Percentiles rank a stretch among this genome's conserved stretches.
phyloP scores from a whole-genome alignment of 768 basidiomycete species.

The Rhodotorula babjevae region DNA sequence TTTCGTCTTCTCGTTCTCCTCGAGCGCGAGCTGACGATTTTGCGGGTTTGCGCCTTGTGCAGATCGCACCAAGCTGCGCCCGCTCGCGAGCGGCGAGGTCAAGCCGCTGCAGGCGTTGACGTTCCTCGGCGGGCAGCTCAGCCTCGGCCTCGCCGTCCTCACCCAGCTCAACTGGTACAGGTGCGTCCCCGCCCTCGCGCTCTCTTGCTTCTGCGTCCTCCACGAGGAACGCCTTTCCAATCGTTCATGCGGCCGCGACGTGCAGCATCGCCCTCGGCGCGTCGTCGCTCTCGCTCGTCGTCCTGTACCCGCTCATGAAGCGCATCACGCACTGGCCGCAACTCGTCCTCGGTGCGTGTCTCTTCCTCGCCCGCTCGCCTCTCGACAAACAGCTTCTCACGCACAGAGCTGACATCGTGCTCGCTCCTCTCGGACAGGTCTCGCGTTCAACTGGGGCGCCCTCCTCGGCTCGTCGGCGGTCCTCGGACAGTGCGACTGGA shows the following conservation, averaged over 20 bases:
- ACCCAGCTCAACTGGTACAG: constrained; percentile 93
- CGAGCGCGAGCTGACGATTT: background rate
- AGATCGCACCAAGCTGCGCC: constrained; percentile 84
- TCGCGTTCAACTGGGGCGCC: constrained; percentile 97
- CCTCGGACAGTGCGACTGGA: constrained; percentile 72
- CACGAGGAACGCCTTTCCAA: too few relatives aligned
- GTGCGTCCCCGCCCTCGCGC: too few relatives aligned
- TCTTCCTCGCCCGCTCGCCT: background rate
- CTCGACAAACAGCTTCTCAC: too few relatives aligned
- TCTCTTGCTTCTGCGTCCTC: too few relatives aligned
- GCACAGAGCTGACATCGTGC: too few relatives aligned
- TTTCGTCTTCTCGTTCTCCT: too few relatives aligned
- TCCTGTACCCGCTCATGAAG: constrained; percentile 94
- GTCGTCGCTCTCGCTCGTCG: constrained; percentile 79
- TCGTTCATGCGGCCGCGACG: too few relatives aligned
- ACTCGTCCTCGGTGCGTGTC: constrained; percentile 73
- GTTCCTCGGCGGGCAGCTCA: constrained; percentile 77
- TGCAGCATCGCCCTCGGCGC: constrained; percentile 83
- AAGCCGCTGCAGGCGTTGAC: constrained; percentile 66
- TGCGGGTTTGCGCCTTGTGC: too few relatives aligned
- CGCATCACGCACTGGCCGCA: constrained; percentile 96
- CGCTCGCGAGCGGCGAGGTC: constrained; percentile 78
- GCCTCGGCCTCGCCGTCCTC: constrained; percentile 74
- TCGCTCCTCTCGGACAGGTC: too few relatives aligned
- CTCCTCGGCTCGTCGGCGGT: constrained; percentile 95